Base-by-base conservation (phyloP, 805 yeast species). In the Saturnispora mendoncae region DNA sequence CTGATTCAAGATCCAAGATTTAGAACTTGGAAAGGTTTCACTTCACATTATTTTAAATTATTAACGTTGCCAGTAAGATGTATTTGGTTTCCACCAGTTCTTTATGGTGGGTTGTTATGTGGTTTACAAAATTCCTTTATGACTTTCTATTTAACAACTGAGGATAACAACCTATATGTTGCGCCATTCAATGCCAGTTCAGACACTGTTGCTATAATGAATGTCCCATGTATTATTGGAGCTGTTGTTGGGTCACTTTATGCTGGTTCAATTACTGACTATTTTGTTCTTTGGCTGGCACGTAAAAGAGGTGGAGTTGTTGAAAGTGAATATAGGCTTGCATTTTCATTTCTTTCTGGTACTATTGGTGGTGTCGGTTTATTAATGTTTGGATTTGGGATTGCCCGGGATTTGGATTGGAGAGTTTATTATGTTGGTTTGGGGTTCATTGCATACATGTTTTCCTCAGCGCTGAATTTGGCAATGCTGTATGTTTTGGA, bases 61-160 rank as follows among this genome's bases (percentile, higher is more conserved):
- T 52, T 72, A 9, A 19, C 48, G 9, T 43, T 52, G 36, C 61
- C 56, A 35, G 26, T 58, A 18, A 44, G 46, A n/a, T 55, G 61
- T 36, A 30, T 60, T 3, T 46, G 51, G 39, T 76, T 76, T 52
- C 84, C 84, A 1, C 78, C 83, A 1, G 78, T 76, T 9, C 58
- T 79, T 47, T 64, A 72, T 24, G 69, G 80, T 2, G 84, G 85
- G n/a, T 46, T 76, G 7, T 75, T 79, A 46, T 82, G 88, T 86
- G 90, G 90, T 18, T 66, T 76, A 42, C 88, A 82, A 55, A 83
- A 80, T 54, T 83, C 86, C 0, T 74, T 80, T 53, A 65, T 82
- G 47, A 71, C 87, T 0, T 82, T 83, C 53, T 83, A 82, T 58
- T 58, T 83, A 45, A 81, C 88, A 2, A 74, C 84, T 3, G 80